Evolutionary conservation across 495 filamentous ascomycete species (phyloP).

Genomic region (Neurospora sp.): DNA sequence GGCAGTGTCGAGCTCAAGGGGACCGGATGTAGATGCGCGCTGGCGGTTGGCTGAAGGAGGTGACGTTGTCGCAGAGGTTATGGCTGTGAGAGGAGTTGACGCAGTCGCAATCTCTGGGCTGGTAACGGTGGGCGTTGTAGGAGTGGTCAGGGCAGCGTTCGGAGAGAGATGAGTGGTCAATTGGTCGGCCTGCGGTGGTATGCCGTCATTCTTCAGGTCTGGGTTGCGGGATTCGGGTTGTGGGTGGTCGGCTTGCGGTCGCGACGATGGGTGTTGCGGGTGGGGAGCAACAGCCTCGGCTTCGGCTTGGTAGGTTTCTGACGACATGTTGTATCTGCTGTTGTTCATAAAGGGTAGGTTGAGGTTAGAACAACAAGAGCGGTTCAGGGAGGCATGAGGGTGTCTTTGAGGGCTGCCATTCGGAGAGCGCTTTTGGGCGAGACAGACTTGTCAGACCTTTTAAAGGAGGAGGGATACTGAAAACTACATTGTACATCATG

Average conservation of each 20-base stretch:
- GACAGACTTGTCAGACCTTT: conserved; percentile 13
- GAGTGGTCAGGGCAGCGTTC: neutral
- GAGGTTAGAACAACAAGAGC: neutral
- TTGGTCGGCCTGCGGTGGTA: neutral
- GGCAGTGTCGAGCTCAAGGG: conserved; percentile 56
- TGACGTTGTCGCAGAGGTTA: neutral
- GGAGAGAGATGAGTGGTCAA: neutral
- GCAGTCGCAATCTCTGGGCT: neutral
- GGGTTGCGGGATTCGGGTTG: neutral
- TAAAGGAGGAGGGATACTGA: conserved; percentile 22
- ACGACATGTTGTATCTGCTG: conserved; percentile 12
- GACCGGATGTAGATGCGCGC: neutral
- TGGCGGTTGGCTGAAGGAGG: conserved; percentile 9
- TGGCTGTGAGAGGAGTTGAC: neutral
- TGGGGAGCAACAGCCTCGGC: conserved; percentile 3
- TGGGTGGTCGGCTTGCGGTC: neutral
- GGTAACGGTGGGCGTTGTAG: neutral
- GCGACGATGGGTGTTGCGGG: neutral
- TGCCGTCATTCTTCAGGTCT: neutral
- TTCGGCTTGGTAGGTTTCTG: conserved; percentile 21
- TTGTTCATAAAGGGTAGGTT: neutral
- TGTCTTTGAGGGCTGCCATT: conserved; percentile 16
- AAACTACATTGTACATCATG: conserved; percentile 32
- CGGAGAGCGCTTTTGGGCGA: conserved; percentile 5
- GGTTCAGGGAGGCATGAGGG: conserved; percentile 14